Conservation (phyloP, 192 early-diverging fungal species). For the Phycomyces nitens region DNA sequence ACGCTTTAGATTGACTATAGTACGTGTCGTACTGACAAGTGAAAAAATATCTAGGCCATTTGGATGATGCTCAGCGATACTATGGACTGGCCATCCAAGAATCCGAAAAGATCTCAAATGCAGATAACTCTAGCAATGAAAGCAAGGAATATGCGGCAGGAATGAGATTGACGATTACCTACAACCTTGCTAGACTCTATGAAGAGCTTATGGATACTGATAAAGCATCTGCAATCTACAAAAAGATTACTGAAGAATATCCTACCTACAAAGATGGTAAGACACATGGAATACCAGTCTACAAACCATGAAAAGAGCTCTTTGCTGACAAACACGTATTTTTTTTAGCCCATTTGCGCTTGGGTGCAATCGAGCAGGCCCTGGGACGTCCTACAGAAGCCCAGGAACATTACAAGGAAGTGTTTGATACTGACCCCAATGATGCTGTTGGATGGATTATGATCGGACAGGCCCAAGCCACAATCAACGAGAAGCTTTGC, state of each 20-base stretch:
- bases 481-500: conserved; percentile 58
- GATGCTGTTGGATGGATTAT: conserved; percentile 64
- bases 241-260: conserved; percentile 54
- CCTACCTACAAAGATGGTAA: conserved; percentile 71
- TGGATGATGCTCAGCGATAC: conserved; percentile 35
- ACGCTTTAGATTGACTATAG: too few relatives aligned
- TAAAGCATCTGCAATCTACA: conserved; percentile 66
- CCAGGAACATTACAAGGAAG: conserved; percentile 57
- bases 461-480: conserved; percentile 66
- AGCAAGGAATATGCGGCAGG: conserved; percentile 26
- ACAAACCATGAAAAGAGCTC: too few relatives aligned
- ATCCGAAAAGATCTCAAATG: conserved; percentile 20
- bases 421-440: conserved; percentile 59
- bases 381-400: conserved; percentile 54
- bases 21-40: neutral
- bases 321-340: neutral
- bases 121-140: conserved; percentile 25
- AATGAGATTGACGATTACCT: conserved; percentile 56
- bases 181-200: conserved; percentile 75
- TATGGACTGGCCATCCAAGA: conserved; percentile 48
- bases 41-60: conserved; percentile 7
- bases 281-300: too few relatives aligned
- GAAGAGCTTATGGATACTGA: conserved; percentile 52
- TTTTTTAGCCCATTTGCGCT: conserved; percentile 63
- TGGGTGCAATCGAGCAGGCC: conserved; percentile 65